These are phyloP conservation scores for Cardamine occulta DNA, from an alignment of 345 rosid species.

Conservation along the genomic window DNA sequence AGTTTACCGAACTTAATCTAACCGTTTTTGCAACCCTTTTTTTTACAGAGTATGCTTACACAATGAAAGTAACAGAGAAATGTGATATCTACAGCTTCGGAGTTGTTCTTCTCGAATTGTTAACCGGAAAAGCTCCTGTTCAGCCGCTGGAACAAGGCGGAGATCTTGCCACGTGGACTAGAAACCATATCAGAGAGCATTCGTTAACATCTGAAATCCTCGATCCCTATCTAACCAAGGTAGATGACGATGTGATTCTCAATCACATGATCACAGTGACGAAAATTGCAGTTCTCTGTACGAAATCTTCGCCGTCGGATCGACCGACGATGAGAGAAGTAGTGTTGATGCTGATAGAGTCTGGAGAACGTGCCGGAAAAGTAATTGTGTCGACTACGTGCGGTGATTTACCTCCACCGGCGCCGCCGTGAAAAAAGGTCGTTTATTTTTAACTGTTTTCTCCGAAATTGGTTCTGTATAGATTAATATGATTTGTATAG, in stretches of 20 bases:
- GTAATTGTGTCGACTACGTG: slow-evolving; percentile 47
- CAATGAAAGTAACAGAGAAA: slow-evolving; percentile 95
- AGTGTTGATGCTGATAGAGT: slow-evolving; percentile 76
- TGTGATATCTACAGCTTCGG: slow-evolving; percentile 97
- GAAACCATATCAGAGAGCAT: slow-evolving; percentile 59
- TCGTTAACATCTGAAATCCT: slow-evolving; percentile 62
- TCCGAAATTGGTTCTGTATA: slow-evolving; percentile 27
- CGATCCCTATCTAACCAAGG: slow-evolving; percentile 60
- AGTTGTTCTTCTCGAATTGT: slow-evolving; percentile 74
- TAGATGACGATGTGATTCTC: slow-evolving; percentile 55
- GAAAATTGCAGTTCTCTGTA: slow-evolving; percentile 82
- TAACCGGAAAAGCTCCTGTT: slow-evolving; percentile 88
- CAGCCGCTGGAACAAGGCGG: slow-evolving; percentile 91
- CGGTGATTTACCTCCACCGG: slow-evolving; percentile 45
- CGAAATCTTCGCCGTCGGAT: slow-evolving; percentile 64
- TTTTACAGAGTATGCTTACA: slow-evolving; percentile 85
- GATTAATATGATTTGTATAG: slow-evolving; percentile 45
- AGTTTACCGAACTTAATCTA: not conserved
- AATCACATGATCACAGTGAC: slow-evolving; percentile 77
- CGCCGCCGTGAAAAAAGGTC: slow-evolving; percentile 15
- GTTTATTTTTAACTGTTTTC: not conserved
- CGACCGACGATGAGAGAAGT: slow-evolving; percentile 96
- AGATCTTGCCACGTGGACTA: slow-evolving; percentile 78
- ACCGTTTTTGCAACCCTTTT: not conserved
- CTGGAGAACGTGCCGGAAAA: slow-evolving; percentile 58